phyloP scores from a whole-genome alignment of 306 rosid species.

The Cotoneaster glaucophyllus region DNA sequence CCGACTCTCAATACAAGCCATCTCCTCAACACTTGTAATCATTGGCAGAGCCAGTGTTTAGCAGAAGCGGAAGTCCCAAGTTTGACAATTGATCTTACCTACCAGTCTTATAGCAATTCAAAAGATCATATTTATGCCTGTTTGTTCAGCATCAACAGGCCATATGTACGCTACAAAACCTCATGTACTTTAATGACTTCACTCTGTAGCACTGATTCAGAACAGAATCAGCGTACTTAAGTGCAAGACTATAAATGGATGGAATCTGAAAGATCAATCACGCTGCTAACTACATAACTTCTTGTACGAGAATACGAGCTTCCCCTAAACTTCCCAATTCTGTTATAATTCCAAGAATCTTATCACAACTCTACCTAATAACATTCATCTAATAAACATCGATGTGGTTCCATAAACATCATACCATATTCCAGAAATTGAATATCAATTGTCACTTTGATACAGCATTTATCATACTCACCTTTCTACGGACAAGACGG shows the following conservation, averaged over 20 bases:
- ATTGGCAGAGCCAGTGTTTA: too few species aligned
- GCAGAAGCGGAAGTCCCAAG: not conserved
- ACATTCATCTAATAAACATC: not conserved
- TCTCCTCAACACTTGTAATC: too few species aligned
- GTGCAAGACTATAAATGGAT: not conserved
- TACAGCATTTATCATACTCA: constrained; percentile 8
- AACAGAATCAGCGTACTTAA: too few species aligned
- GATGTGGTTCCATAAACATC: not conserved
- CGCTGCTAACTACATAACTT: not conserved
- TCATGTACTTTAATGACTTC: too few species aligned
- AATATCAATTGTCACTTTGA: not conserved
- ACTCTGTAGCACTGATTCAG: too few species aligned
- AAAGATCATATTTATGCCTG: not conserved
- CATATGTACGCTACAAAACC: not conserved
- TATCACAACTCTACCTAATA: not conserved
- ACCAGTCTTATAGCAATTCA: not conserved
- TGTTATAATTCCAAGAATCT: not conserved
- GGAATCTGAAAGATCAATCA: not conserved
- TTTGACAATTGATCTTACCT: not conserved
- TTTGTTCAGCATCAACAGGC: not conserved
- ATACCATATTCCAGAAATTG: not conserved
- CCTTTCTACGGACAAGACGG: constrained; percentile 94
- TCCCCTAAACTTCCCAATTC: not conserved
- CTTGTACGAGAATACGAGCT: not conserved
- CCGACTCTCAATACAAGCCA: too few species aligned